These are phyloP conservation scores for Phragmites australis DNA, from an alignment of 176 grass and related monocot genomes.

Conservation along the genomic window DNA sequence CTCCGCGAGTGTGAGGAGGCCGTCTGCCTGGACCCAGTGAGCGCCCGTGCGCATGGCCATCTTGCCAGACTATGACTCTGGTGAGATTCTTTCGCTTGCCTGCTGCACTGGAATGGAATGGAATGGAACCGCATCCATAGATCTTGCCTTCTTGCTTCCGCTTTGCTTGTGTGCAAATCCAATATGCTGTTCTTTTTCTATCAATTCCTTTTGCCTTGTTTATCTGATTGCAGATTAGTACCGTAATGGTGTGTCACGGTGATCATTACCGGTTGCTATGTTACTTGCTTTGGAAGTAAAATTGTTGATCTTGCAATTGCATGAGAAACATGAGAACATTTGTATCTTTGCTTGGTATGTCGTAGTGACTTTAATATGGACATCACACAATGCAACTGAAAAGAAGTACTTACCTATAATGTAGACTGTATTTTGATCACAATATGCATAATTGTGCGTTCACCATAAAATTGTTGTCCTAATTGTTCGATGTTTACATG, in stretches of 20 bases:
- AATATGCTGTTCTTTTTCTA: not conserved
- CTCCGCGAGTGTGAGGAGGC: too few relatives aligned
- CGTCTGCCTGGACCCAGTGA: slow-evolving; percentile 58
- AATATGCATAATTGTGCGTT: not conserved
- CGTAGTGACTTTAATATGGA: slow-evolving; percentile 1
- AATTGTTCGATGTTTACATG: not conserved
- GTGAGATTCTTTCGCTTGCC: slow-evolving; percentile 36
- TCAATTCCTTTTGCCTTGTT: slow-evolving; percentile 1
- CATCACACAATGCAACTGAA: slow-evolving; percentile 8
- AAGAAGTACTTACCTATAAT: slow-evolving; percentile 15
- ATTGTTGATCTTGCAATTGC: slow-evolving; percentile 26
- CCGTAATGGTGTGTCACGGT: not conserved
- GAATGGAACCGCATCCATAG: slow-evolving; percentile 24
- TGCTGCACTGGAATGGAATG: slow-evolving; percentile 3
- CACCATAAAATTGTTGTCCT: not conserved
- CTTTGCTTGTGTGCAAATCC: slow-evolving; percentile 30
- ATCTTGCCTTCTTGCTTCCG: slow-evolving; percentile 19
- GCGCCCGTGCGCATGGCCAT: slow-evolving; percentile 48
- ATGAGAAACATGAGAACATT: slow-evolving; percentile 17
- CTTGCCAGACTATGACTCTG: slow-evolving; percentile 54
- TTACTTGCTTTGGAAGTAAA: slow-evolving; percentile 32
- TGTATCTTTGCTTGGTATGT: slow-evolving; percentile 28
- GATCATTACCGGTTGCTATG: slow-evolving; percentile 4
- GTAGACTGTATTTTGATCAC: slow-evolving; percentile 17
- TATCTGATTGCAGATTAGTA: slow-evolving; percentile 31